These are phyloP conservation scores for Pestalotiopsis sp. DNA, from an alignment of 2,329 filamentous ascomycete species.

Conservation along the genomic window DNA sequence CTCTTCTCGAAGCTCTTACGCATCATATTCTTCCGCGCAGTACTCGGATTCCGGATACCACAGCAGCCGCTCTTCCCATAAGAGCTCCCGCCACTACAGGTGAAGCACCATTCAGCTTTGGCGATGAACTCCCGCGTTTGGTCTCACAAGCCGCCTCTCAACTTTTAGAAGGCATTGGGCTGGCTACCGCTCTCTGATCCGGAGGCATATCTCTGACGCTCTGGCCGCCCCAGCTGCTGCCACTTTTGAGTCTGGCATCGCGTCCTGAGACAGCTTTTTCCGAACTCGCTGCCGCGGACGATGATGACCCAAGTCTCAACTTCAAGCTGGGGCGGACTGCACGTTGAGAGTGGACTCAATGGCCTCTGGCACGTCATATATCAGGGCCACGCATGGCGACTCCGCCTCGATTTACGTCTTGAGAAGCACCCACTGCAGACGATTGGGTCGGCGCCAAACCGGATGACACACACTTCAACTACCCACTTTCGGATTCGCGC, in stretches of 20 bases:
- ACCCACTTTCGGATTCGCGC: background rate
- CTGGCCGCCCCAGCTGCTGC: background rate
- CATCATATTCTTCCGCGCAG: slow-evolving; percentile 41
- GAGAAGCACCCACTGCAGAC: background rate
- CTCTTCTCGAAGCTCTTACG: slow-evolving; percentile 35
- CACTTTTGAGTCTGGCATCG: background rate
- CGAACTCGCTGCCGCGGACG: background rate
- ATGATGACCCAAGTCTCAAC: background rate
- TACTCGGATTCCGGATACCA: slow-evolving; percentile 60
- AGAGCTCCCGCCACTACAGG: slow-evolving; percentile 42
- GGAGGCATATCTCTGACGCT: slow-evolving; percentile 34
- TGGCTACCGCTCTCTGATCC: slow-evolving; percentile 45
- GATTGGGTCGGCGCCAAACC: background rate
- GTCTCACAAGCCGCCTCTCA: slow-evolving; percentile 41
- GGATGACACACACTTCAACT: background rate
- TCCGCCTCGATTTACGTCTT: background rate
- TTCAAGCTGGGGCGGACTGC: background rate
- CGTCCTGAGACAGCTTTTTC: background rate
- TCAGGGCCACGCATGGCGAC: background rate
- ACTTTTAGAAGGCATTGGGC: slow-evolving; percentile 49
- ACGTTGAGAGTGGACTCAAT: background rate
- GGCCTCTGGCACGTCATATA: background rate
- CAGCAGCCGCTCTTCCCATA: slow-evolving; percentile 51
- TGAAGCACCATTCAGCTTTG: slow-evolving; percentile 58
- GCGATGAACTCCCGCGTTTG: slow-evolving; percentile 45